Conservation (phyloP, 2,329 filamentous ascomycete genomes). For the Colletotrichum neosansevieriae region DNA sequence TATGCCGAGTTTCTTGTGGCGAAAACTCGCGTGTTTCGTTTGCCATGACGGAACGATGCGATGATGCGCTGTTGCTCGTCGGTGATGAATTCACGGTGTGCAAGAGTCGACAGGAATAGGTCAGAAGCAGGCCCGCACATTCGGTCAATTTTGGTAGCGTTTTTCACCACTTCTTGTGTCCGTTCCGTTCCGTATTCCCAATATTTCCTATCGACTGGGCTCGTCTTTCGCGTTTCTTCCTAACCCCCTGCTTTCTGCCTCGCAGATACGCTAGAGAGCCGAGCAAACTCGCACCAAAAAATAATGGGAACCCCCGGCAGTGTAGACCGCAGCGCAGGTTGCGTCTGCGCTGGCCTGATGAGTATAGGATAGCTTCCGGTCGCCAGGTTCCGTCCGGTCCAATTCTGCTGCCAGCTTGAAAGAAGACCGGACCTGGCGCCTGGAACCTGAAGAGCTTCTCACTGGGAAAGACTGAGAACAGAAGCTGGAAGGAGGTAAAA, state of each 20-base stretch:
- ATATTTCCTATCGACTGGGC: constrained; percentile 10
- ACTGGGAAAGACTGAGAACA: not conserved
- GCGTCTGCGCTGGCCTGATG: not conserved
- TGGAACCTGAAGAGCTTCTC: not conserved
- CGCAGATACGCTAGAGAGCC: constrained; percentile 36
- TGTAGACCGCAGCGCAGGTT: no score
- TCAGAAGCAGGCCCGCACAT: constrained; percentile 10
- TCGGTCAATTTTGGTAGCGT: not conserved
- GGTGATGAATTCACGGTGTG: constrained; percentile 1
- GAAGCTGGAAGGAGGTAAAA: not conserved
- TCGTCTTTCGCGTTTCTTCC: constrained; percentile 9
- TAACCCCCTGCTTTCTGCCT: constrained; percentile 1
- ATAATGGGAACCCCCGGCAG: constrained; percentile 5
- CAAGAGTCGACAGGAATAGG: constrained; percentile 17
- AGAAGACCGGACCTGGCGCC: not conserved
- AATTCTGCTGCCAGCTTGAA: not conserved
- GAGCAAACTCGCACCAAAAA: constrained; percentile 9
- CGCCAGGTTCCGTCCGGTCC: not conserved
- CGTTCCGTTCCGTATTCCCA: constrained; percentile 31
- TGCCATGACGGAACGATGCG: not conserved
- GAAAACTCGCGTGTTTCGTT: constrained; percentile 20
- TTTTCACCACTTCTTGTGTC: constrained; percentile 12
- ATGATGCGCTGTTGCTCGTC: not conserved
- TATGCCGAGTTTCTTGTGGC: constrained; percentile 13
- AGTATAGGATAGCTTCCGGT: not conserved